Conservation (phyloP, 2,329 filamentous ascomycete genomes). For the Verticillium zaregamsianum region DNA sequence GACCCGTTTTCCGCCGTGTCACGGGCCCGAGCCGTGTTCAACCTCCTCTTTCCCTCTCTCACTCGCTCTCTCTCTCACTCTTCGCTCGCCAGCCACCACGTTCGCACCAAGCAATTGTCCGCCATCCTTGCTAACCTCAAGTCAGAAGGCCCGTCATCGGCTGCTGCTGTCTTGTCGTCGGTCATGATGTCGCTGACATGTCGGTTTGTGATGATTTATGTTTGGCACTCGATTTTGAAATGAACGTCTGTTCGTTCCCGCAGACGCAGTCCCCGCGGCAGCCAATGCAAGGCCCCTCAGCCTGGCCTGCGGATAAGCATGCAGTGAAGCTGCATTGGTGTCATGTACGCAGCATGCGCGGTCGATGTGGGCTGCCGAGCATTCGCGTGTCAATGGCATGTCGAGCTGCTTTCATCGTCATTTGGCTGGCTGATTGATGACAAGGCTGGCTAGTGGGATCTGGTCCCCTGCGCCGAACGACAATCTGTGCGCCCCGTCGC, state of each 20-base stretch:
- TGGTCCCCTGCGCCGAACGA: background rate
- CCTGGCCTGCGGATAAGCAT: constrained; percentile 2
- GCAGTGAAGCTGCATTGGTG: constrained; percentile 7
- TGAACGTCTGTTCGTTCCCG: background rate
- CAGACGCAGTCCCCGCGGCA: constrained; percentile 3
- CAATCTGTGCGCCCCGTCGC: background rate
- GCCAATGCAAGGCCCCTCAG: constrained; percentile 5
- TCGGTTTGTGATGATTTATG: background rate
- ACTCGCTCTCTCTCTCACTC: background rate
- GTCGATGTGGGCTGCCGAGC: background rate
- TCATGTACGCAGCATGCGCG: background rate
- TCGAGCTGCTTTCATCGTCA: background rate
- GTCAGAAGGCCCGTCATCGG: background rate
- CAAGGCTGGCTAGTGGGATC: background rate
- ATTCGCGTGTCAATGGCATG: background rate
- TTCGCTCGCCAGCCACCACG: background rate
- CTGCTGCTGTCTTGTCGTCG: background rate
- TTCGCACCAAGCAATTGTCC: background rate
- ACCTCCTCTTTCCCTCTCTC: background rate
- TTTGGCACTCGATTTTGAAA: background rate
- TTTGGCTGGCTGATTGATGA: background rate
- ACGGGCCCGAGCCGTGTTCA: background rate
- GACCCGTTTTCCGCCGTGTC: background rate
- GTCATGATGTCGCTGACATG: background rate
- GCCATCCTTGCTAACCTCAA: background rate